phyloP scores from a whole-genome alignment of 352 stramenopile genomes.

The Thraustochytrium sp. region DNA sequence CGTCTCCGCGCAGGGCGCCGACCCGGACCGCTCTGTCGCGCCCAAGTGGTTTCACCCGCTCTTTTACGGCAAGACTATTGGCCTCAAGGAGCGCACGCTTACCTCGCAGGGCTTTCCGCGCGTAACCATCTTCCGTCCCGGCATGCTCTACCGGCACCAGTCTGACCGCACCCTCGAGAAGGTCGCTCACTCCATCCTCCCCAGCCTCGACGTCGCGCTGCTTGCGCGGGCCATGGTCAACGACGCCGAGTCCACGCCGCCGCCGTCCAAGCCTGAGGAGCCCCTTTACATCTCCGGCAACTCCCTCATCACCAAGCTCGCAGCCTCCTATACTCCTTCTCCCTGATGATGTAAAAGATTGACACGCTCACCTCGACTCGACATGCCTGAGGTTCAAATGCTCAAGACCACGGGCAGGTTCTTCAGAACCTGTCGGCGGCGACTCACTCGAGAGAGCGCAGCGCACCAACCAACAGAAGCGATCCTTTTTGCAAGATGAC shows the following conservation, averaged over 20 bases:
- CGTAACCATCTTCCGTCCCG: conserved; percentile 26
- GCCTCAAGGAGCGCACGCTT: conserved; percentile 8
- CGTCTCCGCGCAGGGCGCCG: conserved; percentile 22
- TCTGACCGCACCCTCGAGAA: conserved; percentile 5
- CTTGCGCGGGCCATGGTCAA: conserved; percentile 34
- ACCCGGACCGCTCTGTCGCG: neutral
- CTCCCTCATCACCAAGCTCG: conserved; percentile 15
- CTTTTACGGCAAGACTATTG: conserved; percentile 37
- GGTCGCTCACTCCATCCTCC: neutral
- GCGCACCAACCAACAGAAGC: no score
- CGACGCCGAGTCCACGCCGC: conserved; percentile 18
- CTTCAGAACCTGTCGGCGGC: no score
- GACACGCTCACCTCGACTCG: neutral
- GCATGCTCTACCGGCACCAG: neutral
- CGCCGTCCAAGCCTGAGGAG: neutral
- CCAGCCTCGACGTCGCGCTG: conserved; percentile 14
- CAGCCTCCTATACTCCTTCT: neutral
- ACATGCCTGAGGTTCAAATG: neutral
- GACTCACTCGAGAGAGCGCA: no score
- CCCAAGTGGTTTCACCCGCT: conserved; percentile 43
- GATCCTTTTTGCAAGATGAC: no score
- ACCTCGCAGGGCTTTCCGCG: neutral
- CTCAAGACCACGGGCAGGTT: no score
- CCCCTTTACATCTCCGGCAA: conserved; percentile 17
- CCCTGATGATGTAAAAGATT: neutral